A percentile compares a stretch with the other conserved stretches of the same genome.
Conservation (phyloP, 345 rosid genomes). For the Eucalyptus curtisii region DNA sequence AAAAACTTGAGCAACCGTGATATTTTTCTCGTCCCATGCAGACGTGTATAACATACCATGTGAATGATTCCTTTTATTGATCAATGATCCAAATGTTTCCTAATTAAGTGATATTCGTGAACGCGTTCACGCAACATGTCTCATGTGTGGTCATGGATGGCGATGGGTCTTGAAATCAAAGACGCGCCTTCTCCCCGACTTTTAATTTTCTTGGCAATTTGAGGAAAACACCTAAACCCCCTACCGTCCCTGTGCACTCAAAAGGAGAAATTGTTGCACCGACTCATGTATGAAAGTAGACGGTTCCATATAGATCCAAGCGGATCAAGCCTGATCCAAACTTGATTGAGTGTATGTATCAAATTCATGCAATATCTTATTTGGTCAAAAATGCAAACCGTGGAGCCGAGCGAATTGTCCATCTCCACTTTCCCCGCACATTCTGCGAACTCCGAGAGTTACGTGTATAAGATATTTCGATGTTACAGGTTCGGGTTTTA, state of each 20-base stretch:
- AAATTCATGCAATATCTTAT: neutral
- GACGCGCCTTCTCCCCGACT: neutral
- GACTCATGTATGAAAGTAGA: neutral
- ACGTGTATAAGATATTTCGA: neutral
- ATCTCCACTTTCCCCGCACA: neutral
- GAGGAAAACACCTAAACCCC: neutral
- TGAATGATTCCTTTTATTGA: neutral
- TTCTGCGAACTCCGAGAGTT: neutral
- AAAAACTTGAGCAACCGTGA: neutral
- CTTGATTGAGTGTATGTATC: neutral
- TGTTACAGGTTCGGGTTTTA: neutral
- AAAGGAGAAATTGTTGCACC: neutral
- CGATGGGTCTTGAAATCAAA: accelerated
- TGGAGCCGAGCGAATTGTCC: neutral
- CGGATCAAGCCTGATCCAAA: neutral
- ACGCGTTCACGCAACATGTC: neutral
- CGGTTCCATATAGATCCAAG: neutral
- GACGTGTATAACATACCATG: neutral
- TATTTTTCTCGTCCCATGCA: neutral
- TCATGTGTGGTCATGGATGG: neutral
- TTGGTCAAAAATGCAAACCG: neutral
- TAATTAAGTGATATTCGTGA: too few relatives aligned
- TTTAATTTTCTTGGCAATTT: neutral
- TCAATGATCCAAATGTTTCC: neutral
- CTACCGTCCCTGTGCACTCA: neutral